Evolutionary conservation across 202 grass and related monocot species (phyloP).

Genomic region (Eragrostis tef): DNA sequence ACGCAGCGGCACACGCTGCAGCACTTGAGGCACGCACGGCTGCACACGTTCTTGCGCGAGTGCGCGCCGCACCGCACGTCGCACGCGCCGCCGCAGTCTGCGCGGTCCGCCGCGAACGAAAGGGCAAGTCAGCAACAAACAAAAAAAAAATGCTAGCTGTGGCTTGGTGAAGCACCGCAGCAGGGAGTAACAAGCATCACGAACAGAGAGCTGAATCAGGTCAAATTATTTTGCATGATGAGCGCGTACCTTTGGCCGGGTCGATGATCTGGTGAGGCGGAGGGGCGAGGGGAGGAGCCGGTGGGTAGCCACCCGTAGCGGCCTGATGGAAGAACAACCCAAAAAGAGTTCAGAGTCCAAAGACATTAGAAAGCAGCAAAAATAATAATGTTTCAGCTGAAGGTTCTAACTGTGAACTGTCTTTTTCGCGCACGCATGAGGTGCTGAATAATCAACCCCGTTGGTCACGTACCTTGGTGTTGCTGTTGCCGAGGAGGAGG

Average conservation of each 20-base stretch:
- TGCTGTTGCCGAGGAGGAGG: slow-evolving; percentile 61
- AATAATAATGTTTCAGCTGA: too few relatives aligned
- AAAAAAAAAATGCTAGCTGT: too few relatives aligned
- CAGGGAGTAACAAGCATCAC: background rate
- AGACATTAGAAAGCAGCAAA: too few relatives aligned
- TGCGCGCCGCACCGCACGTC: slow-evolving; percentile 68
- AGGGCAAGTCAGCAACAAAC: background rate
- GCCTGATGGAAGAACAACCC: slow-evolving; percentile 29
- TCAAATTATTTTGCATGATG: too few relatives aligned
- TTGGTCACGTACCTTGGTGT: slow-evolving; percentile 48
- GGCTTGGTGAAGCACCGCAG: background rate
- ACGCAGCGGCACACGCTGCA: slow-evolving; percentile 89
- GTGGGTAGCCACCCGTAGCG: slow-evolving; percentile 35
- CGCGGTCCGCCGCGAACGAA: background rate
- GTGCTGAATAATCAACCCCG: background rate
- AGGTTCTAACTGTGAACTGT: too few relatives aligned
- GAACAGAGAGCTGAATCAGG: too few relatives aligned
- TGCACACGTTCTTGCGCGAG: slow-evolving; percentile 74
- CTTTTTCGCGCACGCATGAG: background rate
- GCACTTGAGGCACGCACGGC: slow-evolving; percentile 79
- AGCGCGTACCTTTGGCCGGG: slow-evolving; percentile 71
- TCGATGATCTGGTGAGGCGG: slow-evolving; percentile 75
- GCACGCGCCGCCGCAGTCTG: slow-evolving; percentile 83
- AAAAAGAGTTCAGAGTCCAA: background rate
- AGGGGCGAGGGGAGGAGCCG: slow-evolving; percentile 44